Evolutionary conservation across 768 basidiomycete genomes (phyloP), one percentile per base, ranked within the genome.

Genomic region (Lactarius trivialis): DNA sequence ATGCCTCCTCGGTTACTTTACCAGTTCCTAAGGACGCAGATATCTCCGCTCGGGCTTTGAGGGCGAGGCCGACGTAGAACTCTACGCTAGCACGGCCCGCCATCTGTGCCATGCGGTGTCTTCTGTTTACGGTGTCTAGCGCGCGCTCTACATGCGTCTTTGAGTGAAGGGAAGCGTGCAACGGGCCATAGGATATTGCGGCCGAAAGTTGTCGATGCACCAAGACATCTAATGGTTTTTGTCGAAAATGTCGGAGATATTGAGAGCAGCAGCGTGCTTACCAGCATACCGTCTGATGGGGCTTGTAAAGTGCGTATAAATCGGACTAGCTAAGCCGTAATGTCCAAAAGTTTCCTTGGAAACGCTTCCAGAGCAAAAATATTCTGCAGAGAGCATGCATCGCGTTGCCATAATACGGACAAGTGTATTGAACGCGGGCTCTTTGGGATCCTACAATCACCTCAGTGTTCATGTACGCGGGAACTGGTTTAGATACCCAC

Each of bases 381-480:
- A 99, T 72, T 99, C 97, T 21, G 97, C 97, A 0, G 95, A 88
- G 28, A 98, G 80, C 97, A 99, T 99, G 73, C 97, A 98, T 33
- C 97, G 80, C 3, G 96, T 98, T 3, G 97, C 95, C 95, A 99
- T 98, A 73, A 99, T 98, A 45, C 97, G 86, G 39, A 99, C 96
- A 19, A 98, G 82, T 0, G 94, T 98, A 69, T 98, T 99, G 80
- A 99, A 98, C 0, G 92, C 86, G 0, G 94, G 91, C 68, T 93
- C 85, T 19, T 75, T 73, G 0, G 88, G 81, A 70, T 97, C 93
- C 93, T 95, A 61, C 1, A 50, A 41, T 36, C 15, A 33, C 36
- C 32, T 56, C 26, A 39, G 36, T 26, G 52, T 15, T 21, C 33
- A 51, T 24, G 24, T 54, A 33, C 55, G 24, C 32, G 41, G 28